Conservation (phyloP, 2,329 filamentous ascomycete species). For the Botryosphaeria dothidea region DNA sequence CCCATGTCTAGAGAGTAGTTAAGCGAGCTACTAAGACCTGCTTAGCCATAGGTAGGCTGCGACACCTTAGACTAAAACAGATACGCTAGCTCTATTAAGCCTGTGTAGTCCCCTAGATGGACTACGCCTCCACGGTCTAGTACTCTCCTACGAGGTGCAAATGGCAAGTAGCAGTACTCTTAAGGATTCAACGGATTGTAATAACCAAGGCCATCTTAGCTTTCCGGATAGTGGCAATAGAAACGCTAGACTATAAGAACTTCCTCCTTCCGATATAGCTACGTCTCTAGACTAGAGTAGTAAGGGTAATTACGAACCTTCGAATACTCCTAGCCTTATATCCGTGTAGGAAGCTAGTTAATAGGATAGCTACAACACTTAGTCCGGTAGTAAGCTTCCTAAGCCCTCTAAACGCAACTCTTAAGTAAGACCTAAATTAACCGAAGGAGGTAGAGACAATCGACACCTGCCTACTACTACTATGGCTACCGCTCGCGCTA, state of each 20-base stretch:
- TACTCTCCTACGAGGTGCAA: conserved; percentile 25
- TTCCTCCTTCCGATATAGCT: not conserved
- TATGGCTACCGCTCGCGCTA: not conserved
- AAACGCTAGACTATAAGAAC: not conserved
- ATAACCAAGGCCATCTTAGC: not conserved
- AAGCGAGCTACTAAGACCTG: conserved; percentile 24
- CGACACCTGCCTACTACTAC: not conserved
- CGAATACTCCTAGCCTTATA: not conserved
- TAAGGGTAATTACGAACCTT: not conserved
- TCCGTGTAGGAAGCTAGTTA: not conserved
- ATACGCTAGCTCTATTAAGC: conserved; percentile 30
- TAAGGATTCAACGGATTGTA: not conserved
- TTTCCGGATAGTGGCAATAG: not conserved
- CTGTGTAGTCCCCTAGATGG: conserved; percentile 25
- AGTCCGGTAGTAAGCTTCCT: not conserved
- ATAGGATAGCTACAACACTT: not conserved
- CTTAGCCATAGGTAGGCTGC: conserved; percentile 23
- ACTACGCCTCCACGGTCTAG: conserved; percentile 29
- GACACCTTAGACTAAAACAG: conserved; percentile 25
- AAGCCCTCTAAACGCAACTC: not conserved
- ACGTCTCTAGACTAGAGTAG: not conserved
- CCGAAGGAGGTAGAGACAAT: not conserved
- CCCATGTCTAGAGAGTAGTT: conserved; percentile 23
- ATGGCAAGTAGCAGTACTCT: not conserved
- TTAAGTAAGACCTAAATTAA: not conserved